Base-by-base conservation (phyloP, 1,284 basidiomycete genomes). In the Papiliotrema flavescens region DNA sequence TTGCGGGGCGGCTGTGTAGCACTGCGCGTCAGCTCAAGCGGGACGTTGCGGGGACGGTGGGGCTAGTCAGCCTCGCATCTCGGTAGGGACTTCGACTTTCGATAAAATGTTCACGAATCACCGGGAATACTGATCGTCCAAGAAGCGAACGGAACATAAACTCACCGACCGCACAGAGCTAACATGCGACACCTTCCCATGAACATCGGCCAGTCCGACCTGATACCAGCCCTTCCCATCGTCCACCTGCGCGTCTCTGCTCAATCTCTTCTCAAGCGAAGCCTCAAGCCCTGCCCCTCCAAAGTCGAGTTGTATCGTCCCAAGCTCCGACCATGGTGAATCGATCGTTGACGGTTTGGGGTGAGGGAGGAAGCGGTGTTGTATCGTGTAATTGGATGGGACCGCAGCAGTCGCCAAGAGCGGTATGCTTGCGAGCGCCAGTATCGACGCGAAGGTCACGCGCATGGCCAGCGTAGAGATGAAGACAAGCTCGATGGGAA, bases 151-250 rank as follows among this genome's bases (percentile, higher is more conserved):
- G 13, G 34, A 11, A 14, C 17, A 14, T 3, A 8, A 39, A 42
- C 51, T 37, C 32, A 53, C 51, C 20, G 51, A 36, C 22, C 24
- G 14, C 11, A 40, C 34, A 14, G 44, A 53, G 8, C 43, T 35
- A 13, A 26, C 40, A 22, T 44, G 39, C 15, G 40, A 39, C 34
- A 19, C 8, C 15, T 53, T 43, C 14, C 35, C 44, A 2, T 46
- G 43, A 11, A 11, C 37, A 11, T 32, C 28, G 5, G 28, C 28
- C 28, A 53, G 23, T 36, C 43, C 51, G 3, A 47, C n/a, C 44
- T 53, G 51, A 47, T 53, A 53, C 42, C 23, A 39, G 20, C 51
- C 51, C 35, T 17, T 28, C 36, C 44, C 51, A 47, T 53, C 35
- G 20, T 53, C 44, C 22, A 20, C 20, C 24, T 24, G 20, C 22